Base-by-base conservation (phyloP, 495 filamentous ascomycete genomes). In the Aspergillus diversus region DNA sequence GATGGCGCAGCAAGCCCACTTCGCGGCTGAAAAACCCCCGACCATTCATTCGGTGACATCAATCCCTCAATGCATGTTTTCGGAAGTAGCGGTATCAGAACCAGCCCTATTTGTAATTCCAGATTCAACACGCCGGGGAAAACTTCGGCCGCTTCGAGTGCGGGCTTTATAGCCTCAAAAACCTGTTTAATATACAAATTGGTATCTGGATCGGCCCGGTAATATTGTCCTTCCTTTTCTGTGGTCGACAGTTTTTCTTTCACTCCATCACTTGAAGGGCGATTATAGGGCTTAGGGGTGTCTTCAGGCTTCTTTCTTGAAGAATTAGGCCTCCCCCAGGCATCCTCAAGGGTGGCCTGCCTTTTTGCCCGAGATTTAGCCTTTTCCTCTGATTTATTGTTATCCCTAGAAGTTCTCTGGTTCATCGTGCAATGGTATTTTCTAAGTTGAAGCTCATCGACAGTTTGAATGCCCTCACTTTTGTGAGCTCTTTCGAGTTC, bases 51-150 rank as follows among this genome's bases (percentile, higher is more conserved):
- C 12, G 60, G 1, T 37, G 68, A 55, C 5, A 74, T 63, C 51
- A 58, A 48, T 1, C 43, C 43, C 7, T 64, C 58, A 4, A 52
- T 59, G 37, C 59, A 63, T 1, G 69, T 66, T 39, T 66, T 67
- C 4, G 71, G 67, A n/a, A 71, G 31, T 57, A 60, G 57, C 42
- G 63, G 69, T 5, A 72, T 59, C 4, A 75, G 64, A 6, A 78
- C 48, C 9, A 78, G 72, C 3, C 79, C 79, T 53, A 83, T 61
- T 33, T 77, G 69, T 3, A 77, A 39, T 49, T 79, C 73, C 47
- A 83, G 53, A 13, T 53, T 68, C 12, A 81, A 21, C 1, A n/a
- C 13, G 0, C 74, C 77, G 4, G 74, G 73, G 48, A 71, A 77
- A 33, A 33, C 64, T 42, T 69, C 63, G 8, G 67, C 73, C 6